These are phyloP conservation scores for Colletotrichum musae DNA, from an alignment of 2,329 filamentous ascomycete species.

Conservation along the genomic window DNA sequence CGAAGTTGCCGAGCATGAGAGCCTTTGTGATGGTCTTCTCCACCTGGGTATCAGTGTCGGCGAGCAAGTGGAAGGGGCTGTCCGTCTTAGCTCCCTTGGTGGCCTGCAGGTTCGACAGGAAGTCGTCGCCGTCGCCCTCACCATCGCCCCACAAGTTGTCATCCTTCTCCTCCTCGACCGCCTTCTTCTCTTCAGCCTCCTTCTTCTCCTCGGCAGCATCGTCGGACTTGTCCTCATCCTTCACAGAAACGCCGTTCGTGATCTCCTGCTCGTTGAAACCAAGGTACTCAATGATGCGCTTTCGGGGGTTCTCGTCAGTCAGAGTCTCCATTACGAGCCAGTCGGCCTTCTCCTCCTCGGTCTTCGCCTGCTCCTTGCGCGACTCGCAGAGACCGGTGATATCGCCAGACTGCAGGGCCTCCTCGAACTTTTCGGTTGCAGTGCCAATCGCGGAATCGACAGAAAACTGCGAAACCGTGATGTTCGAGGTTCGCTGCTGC, in stretches of 20 bases:
- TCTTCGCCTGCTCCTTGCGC: conserved; percentile 81
- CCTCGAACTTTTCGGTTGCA: conserved; percentile 89
- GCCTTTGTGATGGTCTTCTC: conserved; percentile 91
- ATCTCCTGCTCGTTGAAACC: conserved; percentile 81
- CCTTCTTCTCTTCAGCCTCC: conserved; percentile 47
- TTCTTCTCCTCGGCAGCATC: conserved; percentile 49
- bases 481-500: conserved; percentile 76
- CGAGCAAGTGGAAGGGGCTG: conserved; percentile 92
- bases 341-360: conserved; percentile 93
- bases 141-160: conserved; percentile 85
- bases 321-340: conserved; percentile 96
- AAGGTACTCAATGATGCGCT: conserved; percentile 88
- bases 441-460: conserved; percentile 88
- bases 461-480: conserved; percentile 89
- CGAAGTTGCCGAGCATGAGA: conserved; percentile 91
- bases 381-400: conserved; percentile 84
- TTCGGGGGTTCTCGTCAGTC: conserved; percentile 86
- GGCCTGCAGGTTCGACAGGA: conserved; percentile 86
- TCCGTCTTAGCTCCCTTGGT: conserved; percentile 94
- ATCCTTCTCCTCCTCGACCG: conserved; percentile 59
- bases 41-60: conserved; percentile 84
- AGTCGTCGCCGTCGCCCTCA: conserved; percentile 76
- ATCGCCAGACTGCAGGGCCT: conserved; percentile 83
- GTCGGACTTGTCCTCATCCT: conserved; percentile 50
- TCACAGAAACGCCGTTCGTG: conserved; percentile 62